These are phyloP conservation scores for Dendrostoma leiphaemia DNA, from an alignment of 2,329 filamentous ascomycete genomes.

Conservation along the genomic window DNA sequence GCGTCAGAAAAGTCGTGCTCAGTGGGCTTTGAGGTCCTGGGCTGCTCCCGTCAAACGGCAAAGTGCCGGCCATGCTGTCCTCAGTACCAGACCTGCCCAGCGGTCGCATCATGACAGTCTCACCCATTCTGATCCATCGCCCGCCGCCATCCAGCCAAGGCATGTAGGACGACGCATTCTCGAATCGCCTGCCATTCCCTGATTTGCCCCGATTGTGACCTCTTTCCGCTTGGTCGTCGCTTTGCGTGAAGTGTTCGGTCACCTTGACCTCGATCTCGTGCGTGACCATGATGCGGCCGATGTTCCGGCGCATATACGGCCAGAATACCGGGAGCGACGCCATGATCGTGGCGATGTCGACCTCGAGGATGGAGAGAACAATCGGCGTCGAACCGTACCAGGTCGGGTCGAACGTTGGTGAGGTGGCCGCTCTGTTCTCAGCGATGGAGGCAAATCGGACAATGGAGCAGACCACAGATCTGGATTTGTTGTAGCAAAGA, in stretches of 20 bases:
- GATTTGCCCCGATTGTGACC: background rate
- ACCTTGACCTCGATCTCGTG: conserved; percentile 25
- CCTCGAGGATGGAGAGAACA: conserved; percentile 26
- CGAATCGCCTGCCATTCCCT: background rate
- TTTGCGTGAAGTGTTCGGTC: conserved; percentile 13
- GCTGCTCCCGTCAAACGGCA: conserved; percentile 7
- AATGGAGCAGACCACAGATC: conserved; percentile 23
- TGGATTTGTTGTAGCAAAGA: background rate
- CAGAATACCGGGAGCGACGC: conserved; percentile 29
- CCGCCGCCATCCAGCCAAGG: background rate
- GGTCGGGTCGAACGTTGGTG: conserved; percentile 25
- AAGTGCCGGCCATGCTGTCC: background rate
- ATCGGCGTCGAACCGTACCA: conserved; percentile 26
- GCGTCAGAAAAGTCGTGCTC: background rate
- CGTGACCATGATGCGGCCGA: conserved; percentile 27
- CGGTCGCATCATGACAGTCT: conserved; percentile 11
- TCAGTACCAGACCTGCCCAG: background rate
- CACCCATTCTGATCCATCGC: background rate
- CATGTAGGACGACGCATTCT: background rate
- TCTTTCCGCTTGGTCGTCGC: conserved; percentile 1
- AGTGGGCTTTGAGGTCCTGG: background rate
- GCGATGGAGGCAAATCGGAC: conserved; percentile 24
- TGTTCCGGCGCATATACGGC: conserved; percentile 25
- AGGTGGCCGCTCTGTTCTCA: conserved; percentile 20
- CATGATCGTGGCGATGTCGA: conserved; percentile 26